These are phyloP conservation scores for Clarireedia sp. DNA, from an alignment of 2,329 filamentous ascomycete species.

Conservation along the genomic window DNA sequence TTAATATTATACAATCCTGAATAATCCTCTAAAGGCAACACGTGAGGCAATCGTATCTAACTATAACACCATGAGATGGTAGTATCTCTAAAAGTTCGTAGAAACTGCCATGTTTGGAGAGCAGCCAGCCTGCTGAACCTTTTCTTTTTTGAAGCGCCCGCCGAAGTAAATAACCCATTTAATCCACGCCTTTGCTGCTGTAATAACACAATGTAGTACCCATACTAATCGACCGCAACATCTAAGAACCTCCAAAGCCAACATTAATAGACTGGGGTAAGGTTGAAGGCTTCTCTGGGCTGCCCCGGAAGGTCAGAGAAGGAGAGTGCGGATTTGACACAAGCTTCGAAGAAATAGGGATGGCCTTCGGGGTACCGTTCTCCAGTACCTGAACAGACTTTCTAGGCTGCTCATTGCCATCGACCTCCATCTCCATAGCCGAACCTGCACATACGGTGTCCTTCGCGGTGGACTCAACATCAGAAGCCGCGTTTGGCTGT, in stretches of 20 bases:
- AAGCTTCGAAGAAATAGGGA: slow-evolving; percentile 11
- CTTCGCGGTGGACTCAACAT: slow-evolving; percentile 8
- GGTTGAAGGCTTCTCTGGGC: slow-evolving; percentile 47
- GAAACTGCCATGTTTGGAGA: not conserved
- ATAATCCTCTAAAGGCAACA: not conserved
- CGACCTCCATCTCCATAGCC: slow-evolving; percentile 7
- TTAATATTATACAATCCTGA: not conserved
- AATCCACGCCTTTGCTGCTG: not conserved
- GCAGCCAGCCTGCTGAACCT: not conserved
- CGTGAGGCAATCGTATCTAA: not conserved
- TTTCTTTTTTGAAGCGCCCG: not conserved
- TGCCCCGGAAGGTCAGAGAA: slow-evolving; percentile 50
- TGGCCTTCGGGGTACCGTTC: slow-evolving; percentile 9
- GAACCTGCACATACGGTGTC: not conserved
- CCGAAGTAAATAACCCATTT: not conserved
- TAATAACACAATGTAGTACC: not conserved
- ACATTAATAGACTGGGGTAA: slow-evolving; percentile 22
- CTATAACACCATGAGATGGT: not conserved
- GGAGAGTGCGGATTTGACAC: slow-evolving; percentile 11
- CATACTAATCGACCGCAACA: slow-evolving; percentile 1
- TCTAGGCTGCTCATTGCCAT: not conserved
- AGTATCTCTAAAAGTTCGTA: not conserved
- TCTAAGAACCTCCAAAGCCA: slow-evolving; percentile 13
- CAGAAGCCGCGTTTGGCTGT: slow-evolving; percentile 4
- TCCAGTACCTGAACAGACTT: slow-evolving; percentile 2